phyloP scores from a whole-genome alignment of 352 stramenopile genomes.

The Elongisporangium senticosum region DNA sequence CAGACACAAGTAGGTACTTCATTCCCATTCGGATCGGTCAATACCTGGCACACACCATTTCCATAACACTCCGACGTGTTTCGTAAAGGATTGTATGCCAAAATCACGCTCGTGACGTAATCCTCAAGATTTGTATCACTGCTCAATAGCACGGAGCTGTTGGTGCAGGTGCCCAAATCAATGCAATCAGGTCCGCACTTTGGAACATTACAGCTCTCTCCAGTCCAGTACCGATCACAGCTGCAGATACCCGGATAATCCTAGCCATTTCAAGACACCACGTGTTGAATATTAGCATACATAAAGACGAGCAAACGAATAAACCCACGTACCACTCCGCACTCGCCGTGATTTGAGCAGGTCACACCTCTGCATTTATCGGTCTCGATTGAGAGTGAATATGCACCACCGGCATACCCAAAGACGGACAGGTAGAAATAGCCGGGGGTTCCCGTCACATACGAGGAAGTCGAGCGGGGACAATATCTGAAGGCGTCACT shows the following conservation, averaged over 20 bases:
- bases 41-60: conserved; percentile 53
- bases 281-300: background rate
- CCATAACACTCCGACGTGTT: conserved; percentile 70
- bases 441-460: conserved; percentile 46
- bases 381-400: conserved; percentile 41
- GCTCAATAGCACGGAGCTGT: conserved; percentile 1
- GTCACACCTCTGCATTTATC: conserved; percentile 62
- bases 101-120: conserved; percentile 5
- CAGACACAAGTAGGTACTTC: conserved; percentile 44
- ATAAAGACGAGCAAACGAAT: background rate
- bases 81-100: conserved; percentile 25
- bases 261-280: conserved; percentile 4
- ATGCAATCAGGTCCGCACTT: conserved; percentile 68
- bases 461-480: conserved; percentile 36
- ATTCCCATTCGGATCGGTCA: conserved; percentile 8
- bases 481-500: conserved; percentile 60
- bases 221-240: conserved; percentile 73
- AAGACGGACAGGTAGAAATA: conserved; percentile 71
- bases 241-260: conserved; percentile 60
- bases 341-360: conserved; percentile 54
- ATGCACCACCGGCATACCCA: conserved; percentile 35
- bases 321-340: conserved; percentile 31
- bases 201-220: conserved; percentile 63
- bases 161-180: conserved; percentile 45
- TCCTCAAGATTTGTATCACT: background rate